Evolutionary conservation across 176 grass and related monocot species (phyloP).

Genomic region (Carex littledalei): DNA sequence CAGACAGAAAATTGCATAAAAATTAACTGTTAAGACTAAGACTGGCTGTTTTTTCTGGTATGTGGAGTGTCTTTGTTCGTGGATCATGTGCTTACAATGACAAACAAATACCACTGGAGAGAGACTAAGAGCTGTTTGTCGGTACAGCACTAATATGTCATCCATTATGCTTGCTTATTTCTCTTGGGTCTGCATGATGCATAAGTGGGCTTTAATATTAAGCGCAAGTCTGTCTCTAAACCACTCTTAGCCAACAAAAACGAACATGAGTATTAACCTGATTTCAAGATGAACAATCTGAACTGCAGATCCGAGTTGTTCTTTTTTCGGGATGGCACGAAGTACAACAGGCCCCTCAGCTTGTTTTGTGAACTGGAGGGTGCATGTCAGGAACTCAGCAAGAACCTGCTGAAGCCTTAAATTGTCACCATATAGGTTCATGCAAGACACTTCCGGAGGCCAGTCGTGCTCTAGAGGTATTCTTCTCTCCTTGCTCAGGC

Average conservation of each 20-base stretch:
- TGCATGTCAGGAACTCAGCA: slow-evolving; percentile 59
- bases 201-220: not conserved
- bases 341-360: slow-evolving; percentile 68
- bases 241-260: not conserved
- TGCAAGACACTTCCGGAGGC: slow-evolving; percentile 68
- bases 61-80: not conserved
- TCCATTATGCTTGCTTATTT: not conserved
- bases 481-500: slow-evolving; percentile 53
- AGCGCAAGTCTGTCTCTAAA: not conserved
- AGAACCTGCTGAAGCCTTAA: slow-evolving; percentile 96
- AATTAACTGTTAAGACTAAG: not conserved
- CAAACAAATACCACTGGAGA: not conserved
- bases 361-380: slow-evolving; percentile 69
- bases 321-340: slow-evolving; percentile 59
- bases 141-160: not conserved
- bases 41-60: not conserved
- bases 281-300: slow-evolving; percentile 94
- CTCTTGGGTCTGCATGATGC: no score
- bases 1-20: not conserved
- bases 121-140: not conserved
- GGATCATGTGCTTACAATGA: not conserved
- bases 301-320: slow-evolving; percentile 69
- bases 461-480: slow-evolving; percentile 70
- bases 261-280: slow-evolving; percentile 44
- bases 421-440: slow-evolving; percentile 89